Conservation (phyloP, 768 basidiomycete species). For the Hypsizygus marmoreus region DNA sequence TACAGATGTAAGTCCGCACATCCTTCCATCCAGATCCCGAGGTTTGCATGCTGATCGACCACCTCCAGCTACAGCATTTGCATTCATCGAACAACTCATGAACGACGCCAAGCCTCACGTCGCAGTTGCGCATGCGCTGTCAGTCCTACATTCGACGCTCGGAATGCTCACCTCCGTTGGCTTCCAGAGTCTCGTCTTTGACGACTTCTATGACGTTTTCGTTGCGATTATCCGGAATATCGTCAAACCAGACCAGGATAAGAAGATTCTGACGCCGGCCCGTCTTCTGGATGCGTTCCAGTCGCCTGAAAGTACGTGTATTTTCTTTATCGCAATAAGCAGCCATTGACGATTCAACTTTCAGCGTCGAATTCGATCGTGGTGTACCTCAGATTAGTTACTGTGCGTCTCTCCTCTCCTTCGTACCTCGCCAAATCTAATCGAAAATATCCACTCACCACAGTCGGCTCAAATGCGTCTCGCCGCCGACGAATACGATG, state of each 20-base stretch:
- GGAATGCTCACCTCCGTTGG: slow-evolving; percentile 55
- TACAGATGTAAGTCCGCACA: slow-evolving; percentile 67
- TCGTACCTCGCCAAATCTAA: too few relatives aligned
- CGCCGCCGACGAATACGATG: slow-evolving; percentile 59
- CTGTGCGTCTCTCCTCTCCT: slow-evolving; percentile 34
- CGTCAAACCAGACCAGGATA: slow-evolving; percentile 35
- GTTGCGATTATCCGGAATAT: slow-evolving; percentile 49
- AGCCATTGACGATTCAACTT: neutral
- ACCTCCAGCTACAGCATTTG: slow-evolving; percentile 72
- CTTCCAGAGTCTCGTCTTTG: slow-evolving; percentile 69
- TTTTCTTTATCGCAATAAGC: neutral
- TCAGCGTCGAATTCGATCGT: slow-evolving; percentile 74
- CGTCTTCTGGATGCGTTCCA: slow-evolving; percentile 56
- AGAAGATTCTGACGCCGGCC: slow-evolving; percentile 33
- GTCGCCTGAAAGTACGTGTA: slow-evolving; percentile 44
- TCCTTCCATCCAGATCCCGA: neutral
- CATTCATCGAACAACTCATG: slow-evolving; percentile 75
- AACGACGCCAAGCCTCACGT: slow-evolving; percentile 42
- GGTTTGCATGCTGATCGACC: slow-evolving; percentile 16
- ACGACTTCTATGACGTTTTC: slow-evolving; percentile 75
- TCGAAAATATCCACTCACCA: slow-evolving; percentile 1
- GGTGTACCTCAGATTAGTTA: slow-evolving; percentile 78
- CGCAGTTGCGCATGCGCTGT: slow-evolving; percentile 52
- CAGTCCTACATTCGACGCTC: slow-evolving; percentile 50
- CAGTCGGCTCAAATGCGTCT: slow-evolving; percentile 75